Evolutionary conservation across 768 basidiomycete species (phyloP).

Genomic region (Pulveroboletus frians): DNA sequence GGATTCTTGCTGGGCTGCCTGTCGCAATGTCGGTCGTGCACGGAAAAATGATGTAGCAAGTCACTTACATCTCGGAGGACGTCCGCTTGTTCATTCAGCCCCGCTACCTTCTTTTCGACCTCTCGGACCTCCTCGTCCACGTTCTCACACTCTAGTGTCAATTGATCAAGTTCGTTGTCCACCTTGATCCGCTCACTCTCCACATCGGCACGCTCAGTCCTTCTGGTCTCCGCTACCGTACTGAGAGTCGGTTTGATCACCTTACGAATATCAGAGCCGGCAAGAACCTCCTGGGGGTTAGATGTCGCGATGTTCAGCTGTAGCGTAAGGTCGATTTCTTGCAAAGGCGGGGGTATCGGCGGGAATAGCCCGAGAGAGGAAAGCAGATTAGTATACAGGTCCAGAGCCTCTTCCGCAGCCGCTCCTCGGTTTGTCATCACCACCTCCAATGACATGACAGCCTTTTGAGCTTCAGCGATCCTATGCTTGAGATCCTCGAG

Average conservation of each 20-base stretch:
- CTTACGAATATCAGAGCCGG: constrained; percentile 66
- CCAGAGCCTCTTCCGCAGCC: constrained; percentile 76
- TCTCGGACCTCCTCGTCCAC: constrained; percentile 72
- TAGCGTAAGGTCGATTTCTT: constrained; percentile 70
- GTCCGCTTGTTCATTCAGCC: constrained; percentile 70
- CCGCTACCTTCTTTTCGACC: constrained; percentile 66
- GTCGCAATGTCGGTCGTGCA: constrained; percentile 4
- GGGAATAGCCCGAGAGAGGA: constrained; percentile 75
- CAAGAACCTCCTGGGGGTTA: constrained; percentile 61
- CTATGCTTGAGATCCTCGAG: constrained; percentile 75
- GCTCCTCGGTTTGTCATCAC: constrained; percentile 73
- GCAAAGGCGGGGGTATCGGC: constrained; percentile 63
- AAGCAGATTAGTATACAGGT: constrained; percentile 71
- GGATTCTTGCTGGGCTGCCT: constrained; percentile 79
- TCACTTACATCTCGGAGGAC: constrained; percentile 70
- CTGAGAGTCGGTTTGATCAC: constrained; percentile 74
- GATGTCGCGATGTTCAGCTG: constrained; percentile 76
- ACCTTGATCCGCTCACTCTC: constrained; percentile 77
- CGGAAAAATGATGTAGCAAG: neutral
- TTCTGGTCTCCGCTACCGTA: constrained; percentile 63
- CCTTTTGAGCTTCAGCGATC: constrained; percentile 66
- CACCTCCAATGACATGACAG: constrained; percentile 78
- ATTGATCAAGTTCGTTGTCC: constrained; percentile 78
- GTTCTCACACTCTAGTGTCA: constrained; percentile 73
- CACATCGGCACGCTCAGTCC: constrained; percentile 60